These are phyloP conservation scores for Pythium apleroticum DNA, from an alignment of 352 stramenopile genomes.

Conservation along the genomic window DNA sequence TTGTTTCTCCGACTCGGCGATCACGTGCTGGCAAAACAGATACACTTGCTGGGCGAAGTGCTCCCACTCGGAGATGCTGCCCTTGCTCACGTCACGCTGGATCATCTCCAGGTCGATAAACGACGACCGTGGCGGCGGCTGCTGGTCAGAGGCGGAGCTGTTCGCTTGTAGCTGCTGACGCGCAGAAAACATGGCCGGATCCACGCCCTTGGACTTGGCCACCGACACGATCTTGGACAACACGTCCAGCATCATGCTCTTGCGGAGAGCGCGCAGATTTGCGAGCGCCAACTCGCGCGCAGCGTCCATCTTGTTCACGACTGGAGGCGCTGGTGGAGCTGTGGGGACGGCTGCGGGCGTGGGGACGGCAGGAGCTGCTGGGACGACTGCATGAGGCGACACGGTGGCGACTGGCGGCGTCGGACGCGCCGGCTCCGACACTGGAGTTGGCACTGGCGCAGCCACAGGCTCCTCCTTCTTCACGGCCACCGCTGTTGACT, in stretches of 20 bases:
- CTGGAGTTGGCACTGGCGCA: not conserved
- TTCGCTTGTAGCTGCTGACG: not conserved
- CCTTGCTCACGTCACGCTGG: slow-evolving; percentile 34
- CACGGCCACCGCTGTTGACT: not conserved
- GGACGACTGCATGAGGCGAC: not conserved
- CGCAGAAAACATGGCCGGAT: slow-evolving; percentile 55
- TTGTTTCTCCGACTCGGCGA: slow-evolving; percentile 51
- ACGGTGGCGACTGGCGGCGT: not conserved
- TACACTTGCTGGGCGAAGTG: slow-evolving; percentile 71
- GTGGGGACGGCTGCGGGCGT: not conserved
- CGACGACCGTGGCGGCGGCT: not conserved
- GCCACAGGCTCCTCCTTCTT: not conserved
- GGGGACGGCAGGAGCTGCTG: not conserved
- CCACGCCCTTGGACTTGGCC: slow-evolving; percentile 68
- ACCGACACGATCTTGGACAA: slow-evolving; percentile 82
- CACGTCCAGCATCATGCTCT: slow-evolving; percentile 76
- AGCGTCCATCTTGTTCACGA: slow-evolving; percentile 25
- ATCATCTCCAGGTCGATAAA: slow-evolving; percentile 63
- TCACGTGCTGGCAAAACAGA: slow-evolving; percentile 73
- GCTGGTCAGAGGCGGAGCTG: not conserved
- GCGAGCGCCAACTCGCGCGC: slow-evolving; percentile 38
- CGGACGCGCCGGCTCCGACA: not conserved
- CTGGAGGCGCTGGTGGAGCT: not conserved
- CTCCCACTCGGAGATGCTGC: slow-evolving; percentile 57
- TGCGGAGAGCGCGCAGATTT: slow-evolving; percentile 50